Base-by-base conservation (phyloP, 768 basidiomycete species). In the Lentinula edodes region DNA sequence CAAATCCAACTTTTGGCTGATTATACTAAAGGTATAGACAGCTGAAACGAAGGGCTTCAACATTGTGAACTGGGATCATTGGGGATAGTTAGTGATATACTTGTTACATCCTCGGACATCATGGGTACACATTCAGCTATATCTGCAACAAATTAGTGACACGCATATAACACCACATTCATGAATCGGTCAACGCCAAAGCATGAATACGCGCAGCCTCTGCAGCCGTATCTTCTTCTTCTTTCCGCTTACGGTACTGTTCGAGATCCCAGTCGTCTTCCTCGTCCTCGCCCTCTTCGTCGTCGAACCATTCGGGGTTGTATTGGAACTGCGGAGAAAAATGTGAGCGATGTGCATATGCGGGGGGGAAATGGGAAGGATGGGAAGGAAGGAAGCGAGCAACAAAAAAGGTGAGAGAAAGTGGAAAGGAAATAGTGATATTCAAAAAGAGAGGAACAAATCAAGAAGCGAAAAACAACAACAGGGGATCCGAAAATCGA, bases 231-330 rank as follows among this genome's bases (percentile, higher is more conserved):
- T 88, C 85, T 62, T 84, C 85, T 60, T 82, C 83, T 66, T 87
- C 84, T 68, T 86, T 78, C 71, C 86, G 73, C 50, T 76, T 78
- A 65, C 88, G 80, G 73, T 89, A 91, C 66, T 81, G 78, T 32
- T 73, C 67, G 46, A 88, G 73, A 73, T 88, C 86, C 75, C 85
- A 87, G 45, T 83, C 82, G 50, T 86, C 86, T 20, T 76, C 81
- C 1, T 72, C 80, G 48, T 83, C 82, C 52, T 86, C 86, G 20
- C 74, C 73, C 16, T 76, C 81, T 4, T 72, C 80, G 0, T 82
- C 82, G 65, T 88, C 84, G 77, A 94, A 95, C 90, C 92, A 93
- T 68, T 94, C 91, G 16, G 93, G 90, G 74, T 95, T 95, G 85
- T 92, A 96, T 76, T 92, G 89, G 83, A 97, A 96, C 90, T 93